phyloP scores from a whole-genome alignment of 345 rosid species.

The Gossypium turneri region DNA sequence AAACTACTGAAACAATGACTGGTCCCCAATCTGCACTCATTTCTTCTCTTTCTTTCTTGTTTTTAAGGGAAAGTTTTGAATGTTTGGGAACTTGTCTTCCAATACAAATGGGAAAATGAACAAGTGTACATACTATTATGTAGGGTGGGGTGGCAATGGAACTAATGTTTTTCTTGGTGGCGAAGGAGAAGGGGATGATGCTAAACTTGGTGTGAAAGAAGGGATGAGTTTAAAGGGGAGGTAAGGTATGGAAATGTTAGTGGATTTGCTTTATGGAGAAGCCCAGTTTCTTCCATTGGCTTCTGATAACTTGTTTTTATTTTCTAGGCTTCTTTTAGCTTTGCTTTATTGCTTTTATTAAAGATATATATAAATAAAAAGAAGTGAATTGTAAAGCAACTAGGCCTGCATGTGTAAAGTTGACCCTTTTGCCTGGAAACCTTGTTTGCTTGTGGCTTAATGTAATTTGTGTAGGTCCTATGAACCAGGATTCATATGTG shows the following conservation, averaged over 20 bases:
- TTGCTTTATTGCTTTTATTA: conserved; percentile 25
- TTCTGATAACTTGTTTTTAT: conserved; percentile 24
- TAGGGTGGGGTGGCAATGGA: conserved; percentile 5
- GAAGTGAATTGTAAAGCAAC: conserved; percentile 6
- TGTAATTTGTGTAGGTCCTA: not conserved
- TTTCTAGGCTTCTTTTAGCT: conserved; percentile 20
- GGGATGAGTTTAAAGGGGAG: not conserved
- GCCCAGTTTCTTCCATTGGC: conserved; percentile 8
- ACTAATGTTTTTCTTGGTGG: not conserved
- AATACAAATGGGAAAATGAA: not conserved
- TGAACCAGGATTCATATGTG: not conserved
- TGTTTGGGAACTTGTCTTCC: conserved; percentile 8
- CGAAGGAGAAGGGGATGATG: conserved; percentile 15
- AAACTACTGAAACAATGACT: conserved; percentile 52
- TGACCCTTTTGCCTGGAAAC: conserved; percentile 13
- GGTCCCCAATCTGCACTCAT: conserved; percentile 96
- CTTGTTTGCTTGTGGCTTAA: conserved; percentile 11
- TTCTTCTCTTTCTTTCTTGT: not conserved
- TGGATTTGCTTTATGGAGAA: conserved; percentile 27
- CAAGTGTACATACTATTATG: conserved; percentile 3
- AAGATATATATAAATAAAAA: conserved; percentile 13
- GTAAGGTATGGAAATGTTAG: conserved; percentile 9
- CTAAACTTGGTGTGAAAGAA: conserved; percentile 3
- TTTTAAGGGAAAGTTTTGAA: not conserved
- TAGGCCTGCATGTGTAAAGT: conserved; percentile 19